phyloP scores from a whole-genome alignment of 108 stramenopile species.

The Conticribra weissflogii region DNA sequence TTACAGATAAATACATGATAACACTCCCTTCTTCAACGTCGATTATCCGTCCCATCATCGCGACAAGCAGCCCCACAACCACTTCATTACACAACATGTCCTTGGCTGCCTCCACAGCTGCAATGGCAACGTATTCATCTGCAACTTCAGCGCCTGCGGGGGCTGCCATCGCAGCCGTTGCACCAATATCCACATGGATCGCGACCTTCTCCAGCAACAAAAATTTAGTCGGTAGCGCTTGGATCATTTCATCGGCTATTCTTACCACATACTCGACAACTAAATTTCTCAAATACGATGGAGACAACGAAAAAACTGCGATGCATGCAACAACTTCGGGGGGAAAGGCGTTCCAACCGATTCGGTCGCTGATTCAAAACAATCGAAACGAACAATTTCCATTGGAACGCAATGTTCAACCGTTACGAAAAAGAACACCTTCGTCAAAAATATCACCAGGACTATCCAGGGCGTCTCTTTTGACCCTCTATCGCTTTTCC shows the following conservation, averaged over 20 bases:
- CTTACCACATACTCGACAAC: constrained; percentile 81
- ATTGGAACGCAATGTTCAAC: neutral
- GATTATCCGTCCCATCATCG: constrained; percentile 1
- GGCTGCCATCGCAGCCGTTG: constrained; percentile 16
- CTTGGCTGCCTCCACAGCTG: constrained; percentile 5
- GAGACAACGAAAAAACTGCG: constrained; percentile 7
- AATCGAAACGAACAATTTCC: neutral
- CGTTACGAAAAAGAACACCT: neutral
- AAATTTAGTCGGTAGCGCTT: constrained; percentile 58
- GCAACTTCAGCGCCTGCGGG: constrained; percentile 3
- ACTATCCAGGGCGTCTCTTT: constrained; percentile 59
- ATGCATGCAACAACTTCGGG: neutral
- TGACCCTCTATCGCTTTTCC: constrained; percentile 74
- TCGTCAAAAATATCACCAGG: constrained; percentile 16
- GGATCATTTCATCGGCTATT: constrained; percentile 72
- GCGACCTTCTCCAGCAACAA: constrained; percentile 33
- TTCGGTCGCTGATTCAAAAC: constrained; percentile 7
- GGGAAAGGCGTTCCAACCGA: neutral
- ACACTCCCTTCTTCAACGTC: constrained; percentile 7
- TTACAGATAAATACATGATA: too few relatives aligned
- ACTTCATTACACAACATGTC: constrained; percentile 25
- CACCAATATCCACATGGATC: constrained; percentile 23
- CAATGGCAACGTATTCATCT: constrained; percentile 8
- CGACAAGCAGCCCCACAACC: constrained; percentile 17
- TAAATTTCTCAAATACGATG: constrained; percentile 66